Conservation (phyloP, 768 basidiomycete species). For the Ramaria sp. region DNA sequence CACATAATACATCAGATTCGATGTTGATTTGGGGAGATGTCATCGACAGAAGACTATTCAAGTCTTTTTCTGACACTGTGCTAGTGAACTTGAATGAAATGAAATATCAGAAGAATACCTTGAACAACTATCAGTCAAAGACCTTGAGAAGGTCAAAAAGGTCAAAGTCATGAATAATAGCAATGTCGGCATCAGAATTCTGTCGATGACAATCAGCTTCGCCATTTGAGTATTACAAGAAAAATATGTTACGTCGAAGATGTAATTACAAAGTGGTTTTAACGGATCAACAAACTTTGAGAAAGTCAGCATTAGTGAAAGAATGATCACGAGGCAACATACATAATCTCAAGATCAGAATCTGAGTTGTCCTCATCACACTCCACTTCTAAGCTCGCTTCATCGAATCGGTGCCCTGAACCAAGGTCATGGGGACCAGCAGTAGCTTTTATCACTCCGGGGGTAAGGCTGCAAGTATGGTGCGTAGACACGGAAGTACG, state of each 20-base stretch:
- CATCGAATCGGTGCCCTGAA: neutral
- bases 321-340: neutral
- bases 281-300: neutral
- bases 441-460: neutral
- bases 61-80: too few relatives aligned
- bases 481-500: neutral
- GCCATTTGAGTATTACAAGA: neutral
- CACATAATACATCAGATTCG: too few relatives aligned
- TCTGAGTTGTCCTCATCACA: neutral
- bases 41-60: too few relatives aligned
- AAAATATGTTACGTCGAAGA: neutral
- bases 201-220: neutral
- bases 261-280: neutral
- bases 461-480: neutral
- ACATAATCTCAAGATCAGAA: neutral
- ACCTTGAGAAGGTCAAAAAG: too few relatives aligned
- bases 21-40: too few relatives aligned
- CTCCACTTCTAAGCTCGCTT: neutral
- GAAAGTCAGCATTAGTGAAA: neutral
- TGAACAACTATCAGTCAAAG: too few relatives aligned
- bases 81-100: too few relatives aligned
- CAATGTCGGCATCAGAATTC: neutral
- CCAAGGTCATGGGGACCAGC: constrained; percentile 3
- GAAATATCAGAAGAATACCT: too few relatives aligned
- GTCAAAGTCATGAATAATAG: neutral